Evolutionary conservation across 345 rosid genomes (phyloP).

Genomic region (Clausena lansium): DNA sequence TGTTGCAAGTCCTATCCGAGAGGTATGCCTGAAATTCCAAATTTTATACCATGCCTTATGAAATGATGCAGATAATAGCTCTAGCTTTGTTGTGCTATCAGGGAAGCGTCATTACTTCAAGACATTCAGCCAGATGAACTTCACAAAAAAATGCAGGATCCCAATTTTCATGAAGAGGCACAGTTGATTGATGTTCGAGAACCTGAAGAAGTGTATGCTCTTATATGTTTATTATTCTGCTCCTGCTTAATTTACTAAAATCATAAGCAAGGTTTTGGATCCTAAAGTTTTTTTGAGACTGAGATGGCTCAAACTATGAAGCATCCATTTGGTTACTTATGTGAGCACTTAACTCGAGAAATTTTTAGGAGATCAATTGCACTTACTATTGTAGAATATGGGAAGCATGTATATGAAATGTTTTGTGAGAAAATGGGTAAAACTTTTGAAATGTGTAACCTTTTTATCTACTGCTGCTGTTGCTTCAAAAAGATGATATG

Average conservation of each 20-base stretch:
- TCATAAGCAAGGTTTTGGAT: not conserved
- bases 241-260: not conserved
- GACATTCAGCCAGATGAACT: slow-evolving; percentile 71
- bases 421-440: not conserved
- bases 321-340: not conserved
- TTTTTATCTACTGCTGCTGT: not conserved
- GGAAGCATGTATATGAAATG: not conserved
- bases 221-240: slow-evolving; percentile 7
- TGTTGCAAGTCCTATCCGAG: slow-evolving; percentile 88
- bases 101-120: slow-evolving; percentile 50
- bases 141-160: slow-evolving; percentile 76
- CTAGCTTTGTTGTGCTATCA: slow-evolving; percentile 20
- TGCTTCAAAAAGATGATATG: not conserved
- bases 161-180: slow-evolving; percentile 64
- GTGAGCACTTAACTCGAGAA: not conserved
- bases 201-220: slow-evolving; percentile 84
- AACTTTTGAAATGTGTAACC: not conserved
- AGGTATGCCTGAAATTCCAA: slow-evolving; percentile 43
- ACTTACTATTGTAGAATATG: not conserved
- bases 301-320: not conserved
- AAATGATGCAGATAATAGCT: not conserved
- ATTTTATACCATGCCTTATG: slow-evolving; percentile 5
- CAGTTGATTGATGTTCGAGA: slow-evolving; percentile 93
- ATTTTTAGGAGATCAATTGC: not conserved
- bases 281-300: not conserved